These are phyloP conservation scores for Funneliformis caledonium DNA, from an alignment of 371 early-diverging fungal species.

Conservation along the genomic window DNA sequence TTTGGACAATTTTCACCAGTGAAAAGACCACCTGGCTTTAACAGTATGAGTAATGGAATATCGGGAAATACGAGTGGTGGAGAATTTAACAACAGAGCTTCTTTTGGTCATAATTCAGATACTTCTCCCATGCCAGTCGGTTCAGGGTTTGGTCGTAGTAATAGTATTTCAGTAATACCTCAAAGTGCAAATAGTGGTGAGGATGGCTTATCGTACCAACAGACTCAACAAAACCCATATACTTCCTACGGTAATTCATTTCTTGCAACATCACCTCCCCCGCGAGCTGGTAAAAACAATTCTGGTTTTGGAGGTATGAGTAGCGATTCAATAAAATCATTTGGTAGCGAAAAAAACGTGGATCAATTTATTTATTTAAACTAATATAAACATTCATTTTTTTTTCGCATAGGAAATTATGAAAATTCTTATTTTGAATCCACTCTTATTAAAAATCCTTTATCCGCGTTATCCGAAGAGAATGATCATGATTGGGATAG, in stretches of 20 bases:
- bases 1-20: constrained; percentile 24
- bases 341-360: background rate
- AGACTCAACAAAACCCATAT: constrained; percentile 21
- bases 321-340: background rate
- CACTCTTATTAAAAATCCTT: constrained; percentile 13
- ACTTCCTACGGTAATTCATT: background rate
- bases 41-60: constrained; percentile 8
- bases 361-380: background rate
- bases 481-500: constrained; percentile 35
- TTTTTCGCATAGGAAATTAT: background rate
- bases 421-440: constrained; percentile 8
- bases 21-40: constrained; percentile 34
- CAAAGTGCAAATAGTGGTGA: constrained; percentile 25
- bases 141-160: constrained; percentile 15
- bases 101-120: constrained; percentile 21
- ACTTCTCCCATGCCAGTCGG: background rate
- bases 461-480: constrained; percentile 9
- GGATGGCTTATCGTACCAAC: constrained; percentile 10
- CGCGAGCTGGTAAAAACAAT: constrained; percentile 23
- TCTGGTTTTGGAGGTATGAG: constrained; percentile 30
- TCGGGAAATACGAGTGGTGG: background rate
- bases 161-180: constrained; percentile 38
- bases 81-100: background rate
- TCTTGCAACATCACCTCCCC: constrained; percentile 20
- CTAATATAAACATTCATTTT: background rate